phyloP scores from a whole-genome alignment of 2,329 filamentous ascomycete genomes.

The Monosporascus ibericus region DNA sequence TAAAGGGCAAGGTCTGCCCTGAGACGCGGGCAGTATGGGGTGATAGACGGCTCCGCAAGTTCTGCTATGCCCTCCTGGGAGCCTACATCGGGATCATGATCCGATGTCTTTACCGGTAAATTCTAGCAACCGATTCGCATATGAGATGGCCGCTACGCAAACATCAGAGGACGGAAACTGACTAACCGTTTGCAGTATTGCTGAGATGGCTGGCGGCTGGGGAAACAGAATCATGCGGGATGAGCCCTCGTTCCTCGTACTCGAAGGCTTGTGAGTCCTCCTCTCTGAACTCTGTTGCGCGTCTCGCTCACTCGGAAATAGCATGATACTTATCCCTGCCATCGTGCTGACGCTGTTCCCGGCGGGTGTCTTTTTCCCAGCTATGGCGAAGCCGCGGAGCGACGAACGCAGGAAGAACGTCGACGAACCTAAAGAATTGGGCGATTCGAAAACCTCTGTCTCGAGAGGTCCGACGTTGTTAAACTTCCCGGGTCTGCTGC shows the following conservation, averaged over 20 bases:
- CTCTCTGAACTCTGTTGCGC: background rate
- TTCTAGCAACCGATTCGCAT: conserved; percentile 1
- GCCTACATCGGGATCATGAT: conserved; percentile 42
- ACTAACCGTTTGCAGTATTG: conserved; percentile 36
- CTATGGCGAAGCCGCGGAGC: conserved; percentile 36
- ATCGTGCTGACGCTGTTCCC: conserved; percentile 46
- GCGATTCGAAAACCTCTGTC: too few species aligned
- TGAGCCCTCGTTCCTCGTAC: conserved; percentile 51
- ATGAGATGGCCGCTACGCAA: background rate
- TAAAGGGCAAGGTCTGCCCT: conserved; percentile 23
- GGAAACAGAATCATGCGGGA: conserved; percentile 58
- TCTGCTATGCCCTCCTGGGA: conserved; percentile 35
- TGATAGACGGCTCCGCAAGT: conserved; percentile 36
- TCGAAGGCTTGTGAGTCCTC: conserved; percentile 44
- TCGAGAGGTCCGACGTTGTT: too few species aligned
- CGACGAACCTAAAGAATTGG: conserved; percentile 3
- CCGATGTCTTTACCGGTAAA: conserved; percentile 50
- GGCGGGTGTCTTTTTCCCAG: conserved; percentile 49
- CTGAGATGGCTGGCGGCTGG: conserved; percentile 60
- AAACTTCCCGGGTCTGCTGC: too few species aligned
- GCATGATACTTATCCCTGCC: conserved; percentile 44
- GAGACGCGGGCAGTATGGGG: conserved; percentile 34
- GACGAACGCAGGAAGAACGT: too few species aligned
- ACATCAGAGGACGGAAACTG: background rate
- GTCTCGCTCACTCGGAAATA: conserved; percentile 11